phyloP scores from a whole-genome alignment of 495 filamentous ascomycete genomes.

The Talaromyces proteolyticus region DNA sequence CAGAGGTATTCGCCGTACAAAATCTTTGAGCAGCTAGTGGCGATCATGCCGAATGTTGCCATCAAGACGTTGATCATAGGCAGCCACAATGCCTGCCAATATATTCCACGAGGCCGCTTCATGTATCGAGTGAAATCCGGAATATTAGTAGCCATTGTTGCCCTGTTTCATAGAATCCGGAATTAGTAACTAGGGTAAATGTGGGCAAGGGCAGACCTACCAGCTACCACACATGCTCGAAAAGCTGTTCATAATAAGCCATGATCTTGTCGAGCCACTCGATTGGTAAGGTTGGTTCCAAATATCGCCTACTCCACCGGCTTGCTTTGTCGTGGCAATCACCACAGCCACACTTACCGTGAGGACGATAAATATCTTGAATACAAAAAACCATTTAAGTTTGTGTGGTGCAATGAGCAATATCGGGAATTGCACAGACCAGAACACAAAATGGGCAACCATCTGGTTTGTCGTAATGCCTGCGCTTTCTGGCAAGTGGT shows the following conservation, averaged over 20 bases:
- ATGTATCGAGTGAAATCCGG: conserved; percentile 56
- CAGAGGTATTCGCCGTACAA: conserved; percentile 45
- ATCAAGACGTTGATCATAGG: conserved; percentile 49
- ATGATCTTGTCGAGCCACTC: conserved; percentile 29
- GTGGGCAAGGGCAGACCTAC: too few relatives aligned
- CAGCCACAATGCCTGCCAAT: conserved; percentile 47
- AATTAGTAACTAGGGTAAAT: too few relatives aligned
- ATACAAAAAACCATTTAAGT: conserved; percentile 41
- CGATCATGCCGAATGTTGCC: conserved; percentile 41
- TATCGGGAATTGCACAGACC: conserved; percentile 40
- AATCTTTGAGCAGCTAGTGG: conserved; percentile 37
- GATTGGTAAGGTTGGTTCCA: conserved; percentile 36
- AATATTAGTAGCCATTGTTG: conserved; percentile 40
- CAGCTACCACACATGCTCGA: too few relatives aligned
- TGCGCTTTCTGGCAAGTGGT: conserved; percentile 35
- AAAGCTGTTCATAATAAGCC: too few relatives aligned
- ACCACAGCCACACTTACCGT: conserved; percentile 8
- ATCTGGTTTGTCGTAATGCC: conserved; percentile 43
- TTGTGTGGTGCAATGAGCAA: conserved; percentile 41
- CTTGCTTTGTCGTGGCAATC: conserved; percentile 6
- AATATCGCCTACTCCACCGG: conserved; percentile 37
- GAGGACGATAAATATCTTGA: conserved; percentile 35
- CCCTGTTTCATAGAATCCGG: conserved; percentile 29
- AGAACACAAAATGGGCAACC: conserved; percentile 41
- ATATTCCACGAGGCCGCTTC: conserved; percentile 38